A percentile compares a stretch with the other conserved stretches of the same genome.
Evolutionary conservation across 2,329 filamentous ascomycete genomes (phyloP).

Genomic region (Apiospora pterosperma): DNA sequence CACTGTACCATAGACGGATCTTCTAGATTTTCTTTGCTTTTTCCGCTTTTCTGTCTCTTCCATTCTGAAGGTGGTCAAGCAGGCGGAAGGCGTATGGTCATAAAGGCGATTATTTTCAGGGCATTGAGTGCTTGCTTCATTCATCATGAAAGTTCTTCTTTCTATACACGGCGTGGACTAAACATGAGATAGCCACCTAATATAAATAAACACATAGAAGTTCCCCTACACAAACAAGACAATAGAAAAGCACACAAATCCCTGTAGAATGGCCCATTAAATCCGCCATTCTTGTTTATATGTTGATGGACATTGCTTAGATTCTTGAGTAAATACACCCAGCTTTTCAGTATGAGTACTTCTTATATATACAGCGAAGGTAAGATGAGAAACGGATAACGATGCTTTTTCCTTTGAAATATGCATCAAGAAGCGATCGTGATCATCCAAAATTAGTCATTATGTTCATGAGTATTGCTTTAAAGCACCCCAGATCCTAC

Average conservation of each 20-base stretch:
- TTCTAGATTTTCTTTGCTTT: not conserved
- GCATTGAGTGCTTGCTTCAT: not conserved
- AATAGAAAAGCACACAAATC: not conserved
- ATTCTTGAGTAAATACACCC: not conserved
- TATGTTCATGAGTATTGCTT: not conserved
- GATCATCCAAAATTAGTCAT: constrained; percentile 2
- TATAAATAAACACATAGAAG: not conserved
- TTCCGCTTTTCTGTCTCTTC: not conserved
- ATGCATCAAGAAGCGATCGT: not conserved
- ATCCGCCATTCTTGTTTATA: not conserved
- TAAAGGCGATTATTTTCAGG: not conserved
- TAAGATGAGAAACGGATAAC: not conserved
- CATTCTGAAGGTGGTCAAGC: not conserved
- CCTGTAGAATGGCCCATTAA: not conserved
- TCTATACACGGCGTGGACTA: not conserved
- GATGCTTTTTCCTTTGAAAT: not conserved
- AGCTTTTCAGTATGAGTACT: not conserved
- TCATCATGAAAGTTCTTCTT: not conserved
- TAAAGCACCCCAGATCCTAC: not conserved
- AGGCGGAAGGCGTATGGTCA: not conserved
- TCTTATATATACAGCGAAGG: not conserved
- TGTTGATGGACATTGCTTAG: not conserved
- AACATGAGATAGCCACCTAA: not conserved
- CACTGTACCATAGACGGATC: constrained; percentile 1
- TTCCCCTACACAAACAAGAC: not conserved